phyloP scores from a whole-genome alignment of 2,329 filamentous ascomycete species.

The Leptographium radiaticola region DNA sequence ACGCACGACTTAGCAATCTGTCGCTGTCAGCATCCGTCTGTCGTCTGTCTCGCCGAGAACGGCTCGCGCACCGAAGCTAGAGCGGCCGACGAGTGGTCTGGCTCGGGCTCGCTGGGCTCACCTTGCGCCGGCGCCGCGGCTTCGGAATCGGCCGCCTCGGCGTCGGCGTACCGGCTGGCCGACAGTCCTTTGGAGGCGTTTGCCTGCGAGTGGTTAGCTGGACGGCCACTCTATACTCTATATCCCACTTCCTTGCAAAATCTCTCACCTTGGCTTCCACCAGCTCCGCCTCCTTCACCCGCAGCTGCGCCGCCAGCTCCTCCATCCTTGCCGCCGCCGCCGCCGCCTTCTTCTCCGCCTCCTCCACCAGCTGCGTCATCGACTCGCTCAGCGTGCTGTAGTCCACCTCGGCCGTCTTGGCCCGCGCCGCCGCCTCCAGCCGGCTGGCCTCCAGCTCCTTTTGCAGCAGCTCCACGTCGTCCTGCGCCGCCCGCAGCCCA shows the following conservation, averaged over 20 bases:
- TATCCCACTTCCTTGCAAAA: too few relatives aligned
- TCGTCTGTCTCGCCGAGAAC: background rate
- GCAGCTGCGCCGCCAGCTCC: conserved; percentile 40
- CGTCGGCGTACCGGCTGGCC: conserved; percentile 38
- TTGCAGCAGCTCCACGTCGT: conserved; percentile 33
- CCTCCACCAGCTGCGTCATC: conserved; percentile 46
- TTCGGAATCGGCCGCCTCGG: conserved; percentile 18
- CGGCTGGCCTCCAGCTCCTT: conserved; percentile 41
- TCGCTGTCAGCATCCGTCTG: background rate
- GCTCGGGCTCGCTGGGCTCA: conserved; percentile 38
- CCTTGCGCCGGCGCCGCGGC: conserved; percentile 33
- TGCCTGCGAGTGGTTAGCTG: conserved; percentile 28
- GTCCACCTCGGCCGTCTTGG: conserved; percentile 44
- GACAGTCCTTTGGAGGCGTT: conserved; percentile 35
- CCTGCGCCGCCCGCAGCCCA: conserved; percentile 22
- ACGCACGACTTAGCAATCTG: conserved; percentile 20
- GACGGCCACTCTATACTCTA: too few relatives aligned
- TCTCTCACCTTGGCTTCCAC: conserved; percentile 44
- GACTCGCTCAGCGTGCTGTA: conserved; percentile 52
- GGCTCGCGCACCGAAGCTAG: conserved; percentile 49
- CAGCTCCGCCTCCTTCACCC: conserved; percentile 51
- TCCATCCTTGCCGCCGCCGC: conserved; percentile 34
- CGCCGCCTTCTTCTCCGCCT: conserved; percentile 31
- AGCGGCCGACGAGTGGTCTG: conserved; percentile 49
- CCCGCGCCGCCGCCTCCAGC: conserved; percentile 27